Conservation (phyloP, 148 eudicot genomes). For the Bassia scoparia region DNA sequence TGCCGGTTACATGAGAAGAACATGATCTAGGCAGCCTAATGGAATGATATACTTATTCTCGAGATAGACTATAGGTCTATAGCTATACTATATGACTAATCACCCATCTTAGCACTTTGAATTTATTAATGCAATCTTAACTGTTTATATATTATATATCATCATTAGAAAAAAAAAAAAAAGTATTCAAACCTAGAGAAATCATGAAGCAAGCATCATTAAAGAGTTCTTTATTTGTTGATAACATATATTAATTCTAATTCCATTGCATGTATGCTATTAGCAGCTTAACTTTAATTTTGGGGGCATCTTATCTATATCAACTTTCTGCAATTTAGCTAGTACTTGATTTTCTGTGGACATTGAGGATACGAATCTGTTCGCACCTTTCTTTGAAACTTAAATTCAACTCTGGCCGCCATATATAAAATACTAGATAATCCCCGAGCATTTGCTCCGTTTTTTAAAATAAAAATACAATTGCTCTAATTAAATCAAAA, state of each 20-base stretch:
- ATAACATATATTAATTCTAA: constrained; percentile 14
- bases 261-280: no score
- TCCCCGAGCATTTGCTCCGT: no score
- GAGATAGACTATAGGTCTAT: no score
- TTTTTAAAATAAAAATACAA: no score
- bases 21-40: no score
- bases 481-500: no score
- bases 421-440: no score
- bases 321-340: neutral
- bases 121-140: neutral
- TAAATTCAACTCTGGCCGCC: no score
- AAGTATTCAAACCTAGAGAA: neutral
- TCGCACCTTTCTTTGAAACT: neutral
- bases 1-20: no score
- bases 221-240: neutral
- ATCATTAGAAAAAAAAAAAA: neutral
- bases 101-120: neutral
- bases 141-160: neutral
- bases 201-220: neutral
- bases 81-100: no score
- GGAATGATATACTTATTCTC: no score
- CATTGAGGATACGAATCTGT: constrained; percentile 4
- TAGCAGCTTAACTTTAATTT: no score
- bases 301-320: constrained; percentile 10
- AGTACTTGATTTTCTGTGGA: constrained; percentile 9